A percentile compares a stretch with the other conserved stretches of the same genome.
Evolutionary conservation across 805 yeast species (phyloP).

Genomic region (Millerozyma miso): DNA sequence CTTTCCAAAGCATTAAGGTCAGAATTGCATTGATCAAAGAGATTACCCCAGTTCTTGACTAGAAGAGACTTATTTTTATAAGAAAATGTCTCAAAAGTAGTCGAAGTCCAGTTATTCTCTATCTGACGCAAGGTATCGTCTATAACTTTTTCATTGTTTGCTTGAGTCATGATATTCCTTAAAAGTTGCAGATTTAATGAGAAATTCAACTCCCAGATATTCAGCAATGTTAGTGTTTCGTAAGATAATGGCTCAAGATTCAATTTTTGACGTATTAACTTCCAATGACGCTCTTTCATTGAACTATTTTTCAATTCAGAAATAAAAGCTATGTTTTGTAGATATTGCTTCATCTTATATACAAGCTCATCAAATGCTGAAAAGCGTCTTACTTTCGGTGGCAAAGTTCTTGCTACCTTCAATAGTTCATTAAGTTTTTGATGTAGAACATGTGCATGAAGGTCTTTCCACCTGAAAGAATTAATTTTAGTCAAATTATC

Average conservation of each 20-base stretch:
- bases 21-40: conserved; percentile 56
- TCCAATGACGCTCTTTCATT: conserved; percentile 68
- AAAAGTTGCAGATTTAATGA: conserved; percentile 41
- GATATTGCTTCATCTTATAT: conserved; percentile 34
- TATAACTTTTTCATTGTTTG: conserved; percentile 67
- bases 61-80: conserved; percentile 51
- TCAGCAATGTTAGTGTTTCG: conserved; percentile 44
- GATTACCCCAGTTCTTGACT: conserved; percentile 61
- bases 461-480: conserved; percentile 43
- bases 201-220: conserved; percentile 59
- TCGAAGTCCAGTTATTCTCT: conserved; percentile 50
- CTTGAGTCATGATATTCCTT: conserved; percentile 50
- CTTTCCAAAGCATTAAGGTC: conserved; percentile 61
- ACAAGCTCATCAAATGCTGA: conserved; percentile 64
- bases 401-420: conserved; percentile 45
- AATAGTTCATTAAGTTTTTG: conserved; percentile 49
- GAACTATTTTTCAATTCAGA: conserved; percentile 51
- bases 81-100: conserved; percentile 49
- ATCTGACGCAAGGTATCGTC: conserved; percentile 54
- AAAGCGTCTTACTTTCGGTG: conserved; percentile 59
- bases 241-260: conserved; percentile 16
- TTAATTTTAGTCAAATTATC: conserved; percentile 41
- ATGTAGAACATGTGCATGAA: conserved; percentile 44
- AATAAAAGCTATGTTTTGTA: conserved; percentile 36
- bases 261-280: conserved; percentile 34